Evolutionary conservation across 768 basidiomycete genomes (phyloP).

Genomic region (Lactifluus echinatus): DNA sequence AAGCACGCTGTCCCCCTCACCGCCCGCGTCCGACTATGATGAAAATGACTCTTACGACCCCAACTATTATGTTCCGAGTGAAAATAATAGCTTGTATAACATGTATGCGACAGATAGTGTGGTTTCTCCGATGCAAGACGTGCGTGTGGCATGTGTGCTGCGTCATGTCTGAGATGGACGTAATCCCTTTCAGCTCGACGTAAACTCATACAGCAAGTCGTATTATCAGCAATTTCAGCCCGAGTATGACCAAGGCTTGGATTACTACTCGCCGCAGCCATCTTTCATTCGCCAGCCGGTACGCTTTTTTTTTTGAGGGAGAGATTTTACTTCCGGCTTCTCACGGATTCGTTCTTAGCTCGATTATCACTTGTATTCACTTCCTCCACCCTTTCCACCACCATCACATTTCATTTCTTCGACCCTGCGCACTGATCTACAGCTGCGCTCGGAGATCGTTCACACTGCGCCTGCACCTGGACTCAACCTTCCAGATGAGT

Average conservation of each 20-base stretch:
- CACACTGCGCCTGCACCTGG: slow-evolving; percentile 34
- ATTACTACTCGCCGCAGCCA: slow-evolving; percentile 35
- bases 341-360: slow-evolving; percentile 40
- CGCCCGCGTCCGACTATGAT: slow-evolving; percentile 22
- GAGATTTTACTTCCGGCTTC: neutral
- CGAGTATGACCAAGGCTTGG: slow-evolving; percentile 30
- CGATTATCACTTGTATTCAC: slow-evolving; percentile 88
- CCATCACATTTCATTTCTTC: slow-evolving; percentile 81
- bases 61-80: slow-evolving; percentile 22
- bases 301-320: slow-evolving; percentile 19
- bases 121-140: slow-evolving; percentile 30
- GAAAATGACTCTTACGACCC: slow-evolving; percentile 28
- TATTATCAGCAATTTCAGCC: slow-evolving; percentile 26
- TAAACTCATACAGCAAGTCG: slow-evolving; percentile 21
- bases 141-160: slow-evolving; percentile 17
- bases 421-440: slow-evolving; percentile 52
- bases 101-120: slow-evolving; percentile 24
- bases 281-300: slow-evolving; percentile 66
- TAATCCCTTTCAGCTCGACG: slow-evolving; percentile 18
- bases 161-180: slow-evolving; percentile 19
- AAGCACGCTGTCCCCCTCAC: slow-evolving; percentile 18
- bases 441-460: slow-evolving; percentile 38
- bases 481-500: slow-evolving; percentile 67
- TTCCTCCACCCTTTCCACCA: slow-evolving; percentile 49
- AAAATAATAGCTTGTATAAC: slow-evolving; percentile 20